Base-by-base conservation (phyloP, 2,329 filamentous ascomycete genomes). In the Penicillium expansum region DNA sequence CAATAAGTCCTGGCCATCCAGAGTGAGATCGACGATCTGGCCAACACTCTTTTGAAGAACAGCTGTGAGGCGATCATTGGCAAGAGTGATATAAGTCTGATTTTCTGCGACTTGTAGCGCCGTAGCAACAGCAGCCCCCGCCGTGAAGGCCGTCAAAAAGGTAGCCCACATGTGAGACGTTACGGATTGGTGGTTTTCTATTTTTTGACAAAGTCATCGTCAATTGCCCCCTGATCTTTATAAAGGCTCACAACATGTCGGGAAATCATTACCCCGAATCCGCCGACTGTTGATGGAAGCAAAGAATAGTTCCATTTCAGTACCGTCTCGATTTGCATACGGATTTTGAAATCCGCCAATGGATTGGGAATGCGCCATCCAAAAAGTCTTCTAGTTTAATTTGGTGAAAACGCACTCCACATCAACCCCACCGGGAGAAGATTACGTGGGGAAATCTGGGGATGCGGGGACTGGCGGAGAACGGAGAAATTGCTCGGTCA, bases 1-100 rank as follows among this genome's bases (percentile, higher is more conserved):
- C 1, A 86, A 77, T 1, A 86, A 75, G 59, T 86, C 79, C 57
- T 81, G 78, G 0, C 72, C 74, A 62, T 81, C 79, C 0, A 82
- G 75, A 11, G 69, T 71, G 3, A 82, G 67, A 18, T 71, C 68
- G 10, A 75, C 69, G 20, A 82, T 74, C 13, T 72, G 70, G 0
- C 79, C 79, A 5, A 62, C 70, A 1, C 67, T 65, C 62, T 80
- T 82, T 58, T 74, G 72, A 30, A 81, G 72, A 5, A 76, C 71
- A 1, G 77, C 74, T 4, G 69, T 73, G 3, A 83, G 69, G 4
- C 78, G 74, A 42, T 77, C 73, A 57, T 82, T 82, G 39, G 69
- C 62, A 10, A 82, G 69, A 0, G 60, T 67, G 53, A 71, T 68
- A 9, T 61, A 55, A 14, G 48, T 62, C n/a, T 59, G 53, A 37